A percentile compares a stretch with the other conserved stretches of the same genome.
Conservation (phyloP, 352 stramenopile species). For the Pythium sukuiense region DNA sequence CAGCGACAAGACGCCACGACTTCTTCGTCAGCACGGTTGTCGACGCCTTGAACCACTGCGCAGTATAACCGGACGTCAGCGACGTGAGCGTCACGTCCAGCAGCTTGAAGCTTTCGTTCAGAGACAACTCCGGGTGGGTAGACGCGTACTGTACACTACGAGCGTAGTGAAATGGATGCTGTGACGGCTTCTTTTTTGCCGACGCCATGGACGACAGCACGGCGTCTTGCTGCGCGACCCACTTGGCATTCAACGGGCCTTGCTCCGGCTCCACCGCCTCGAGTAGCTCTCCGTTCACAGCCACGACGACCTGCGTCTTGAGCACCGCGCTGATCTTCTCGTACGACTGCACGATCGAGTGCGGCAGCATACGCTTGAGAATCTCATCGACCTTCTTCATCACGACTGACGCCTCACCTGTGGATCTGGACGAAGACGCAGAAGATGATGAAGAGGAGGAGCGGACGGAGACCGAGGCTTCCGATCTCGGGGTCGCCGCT, state of each 20-base stretch:
- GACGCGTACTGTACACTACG: slow-evolving; percentile 8
- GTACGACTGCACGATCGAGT: slow-evolving; percentile 56
- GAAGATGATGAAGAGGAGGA: not conserved
- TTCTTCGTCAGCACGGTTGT: slow-evolving; percentile 19
- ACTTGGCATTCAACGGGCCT: slow-evolving; percentile 23
- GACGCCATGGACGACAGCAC: slow-evolving; percentile 1
- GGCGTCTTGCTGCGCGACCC: slow-evolving; percentile 18
- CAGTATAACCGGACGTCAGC: slow-evolving; percentile 15
- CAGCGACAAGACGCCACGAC: slow-evolving; percentile 39
- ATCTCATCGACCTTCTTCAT: slow-evolving; percentile 51
- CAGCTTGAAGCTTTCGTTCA: slow-evolving; percentile 20
- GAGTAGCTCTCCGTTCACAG: slow-evolving; percentile 44
- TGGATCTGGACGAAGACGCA: slow-evolving; percentile 1
- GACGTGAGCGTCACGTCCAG: slow-evolving; percentile 26
- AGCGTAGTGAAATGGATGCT: slow-evolving; percentile 22
- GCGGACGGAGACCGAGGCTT: not conserved
- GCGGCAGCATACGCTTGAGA: slow-evolving; percentile 49
- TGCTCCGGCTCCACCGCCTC: slow-evolving; percentile 16
- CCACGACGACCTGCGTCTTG: slow-evolving; percentile 32
- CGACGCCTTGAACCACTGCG: slow-evolving; percentile 16
- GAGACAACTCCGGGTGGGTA: slow-evolving; percentile 13
- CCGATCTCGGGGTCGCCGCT: not conserved
- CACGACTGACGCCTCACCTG: slow-evolving; percentile 2
- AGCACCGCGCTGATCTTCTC: slow-evolving; percentile 40
- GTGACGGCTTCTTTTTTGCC: not conserved